Conservation (phyloP, 371 early-diverging fungal species). For the Lichtheimia corymbifera region DNA sequence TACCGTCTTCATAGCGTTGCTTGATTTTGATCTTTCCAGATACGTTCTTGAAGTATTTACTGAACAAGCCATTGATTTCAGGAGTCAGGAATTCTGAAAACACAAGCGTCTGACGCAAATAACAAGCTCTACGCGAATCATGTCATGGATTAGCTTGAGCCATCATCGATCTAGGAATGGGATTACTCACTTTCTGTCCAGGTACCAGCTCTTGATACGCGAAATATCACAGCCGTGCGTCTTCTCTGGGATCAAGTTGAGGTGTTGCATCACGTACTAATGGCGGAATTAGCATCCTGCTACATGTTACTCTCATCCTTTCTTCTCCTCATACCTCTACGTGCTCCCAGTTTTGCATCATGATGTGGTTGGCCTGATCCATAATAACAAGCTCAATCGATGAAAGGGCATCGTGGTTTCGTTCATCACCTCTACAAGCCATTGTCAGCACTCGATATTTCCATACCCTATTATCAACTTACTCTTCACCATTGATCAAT, state of each 20-base stretch:
- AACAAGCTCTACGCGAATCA: constrained; percentile 58
- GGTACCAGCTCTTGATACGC: constrained; percentile 81
- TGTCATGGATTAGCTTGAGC: neutral
- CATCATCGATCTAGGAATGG: neutral
- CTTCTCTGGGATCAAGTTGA: constrained; percentile 87
- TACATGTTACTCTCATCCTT: neutral
- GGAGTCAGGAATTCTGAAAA: constrained; percentile 82
- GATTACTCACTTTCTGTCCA: constrained; percentile 70
- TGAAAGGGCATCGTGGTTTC: constrained; percentile 91
- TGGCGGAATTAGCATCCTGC: neutral
- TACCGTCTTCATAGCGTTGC: constrained; percentile 59
- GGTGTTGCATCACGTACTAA: constrained; percentile 72
- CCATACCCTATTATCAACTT: constrained; percentile 6
- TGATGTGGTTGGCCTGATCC: constrained; percentile 82
- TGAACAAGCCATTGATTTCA: constrained; percentile 86
- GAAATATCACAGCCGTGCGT: constrained; percentile 94
- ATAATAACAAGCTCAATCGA: constrained; percentile 89
- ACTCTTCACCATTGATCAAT: constrained; percentile 81
- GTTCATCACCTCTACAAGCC: constrained; percentile 70
- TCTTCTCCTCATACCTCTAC: constrained; percentile 46
- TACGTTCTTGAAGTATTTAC: constrained; percentile 73
- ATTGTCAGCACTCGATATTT: neutral
- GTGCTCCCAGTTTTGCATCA: constrained; percentile 99
- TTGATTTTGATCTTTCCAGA: constrained; percentile 78
- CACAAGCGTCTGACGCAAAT: constrained; percentile 87